Conservation (phyloP, 1,139 yeast species). For the Torulaspora globosa region DNA sequence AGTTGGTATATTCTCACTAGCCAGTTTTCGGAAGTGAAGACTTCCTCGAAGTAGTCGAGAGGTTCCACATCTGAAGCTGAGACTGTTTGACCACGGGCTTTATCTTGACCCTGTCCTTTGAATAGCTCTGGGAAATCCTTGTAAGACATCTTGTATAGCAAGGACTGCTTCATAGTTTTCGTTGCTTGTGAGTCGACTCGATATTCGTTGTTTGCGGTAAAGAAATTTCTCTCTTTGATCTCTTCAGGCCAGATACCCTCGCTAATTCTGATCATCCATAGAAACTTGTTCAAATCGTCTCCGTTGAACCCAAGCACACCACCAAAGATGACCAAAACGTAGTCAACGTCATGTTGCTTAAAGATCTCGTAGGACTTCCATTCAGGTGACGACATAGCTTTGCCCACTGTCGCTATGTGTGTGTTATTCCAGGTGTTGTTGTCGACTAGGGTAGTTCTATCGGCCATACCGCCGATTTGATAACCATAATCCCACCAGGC, state of each 20-base stretch:
- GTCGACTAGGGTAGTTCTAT: conserved; percentile 95
- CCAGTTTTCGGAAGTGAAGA: conserved; percentile 94
- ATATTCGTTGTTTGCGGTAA: conserved; percentile 83
- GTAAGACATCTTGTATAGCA: conserved; percentile 94
- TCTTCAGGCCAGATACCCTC: conserved; percentile 99
- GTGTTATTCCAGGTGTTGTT: conserved; percentile 99
- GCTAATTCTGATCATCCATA: conserved; percentile 99
- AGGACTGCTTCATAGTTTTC: conserved; percentile 75
- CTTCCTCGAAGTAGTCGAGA: conserved; percentile 84
- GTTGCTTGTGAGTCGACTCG: conserved; percentile 80
- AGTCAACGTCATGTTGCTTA: conserved; percentile 91
- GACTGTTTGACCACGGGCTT: conserved; percentile 82
- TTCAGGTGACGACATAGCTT: conserved; percentile 91
- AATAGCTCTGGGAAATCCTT: conserved; percentile 77
- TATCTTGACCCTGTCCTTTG: conserved; percentile 66
- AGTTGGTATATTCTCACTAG: conserved; percentile 91
- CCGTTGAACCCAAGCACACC: conserved; percentile 93
- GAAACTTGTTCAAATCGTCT: conserved; percentile 92
- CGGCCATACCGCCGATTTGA: conserved; percentile 99
- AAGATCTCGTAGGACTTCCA: conserved; percentile 84
- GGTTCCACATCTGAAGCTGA: conserved; percentile 54
- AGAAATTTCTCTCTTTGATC: conserved; percentile 76
- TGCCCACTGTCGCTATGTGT: conserved; percentile 99
- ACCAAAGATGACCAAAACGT: conserved; percentile 88
- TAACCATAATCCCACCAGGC: conserved; percentile 99